Base-by-base conservation (phyloP, 164 flowering plant species). In the Vitis labrusca region DNA sequence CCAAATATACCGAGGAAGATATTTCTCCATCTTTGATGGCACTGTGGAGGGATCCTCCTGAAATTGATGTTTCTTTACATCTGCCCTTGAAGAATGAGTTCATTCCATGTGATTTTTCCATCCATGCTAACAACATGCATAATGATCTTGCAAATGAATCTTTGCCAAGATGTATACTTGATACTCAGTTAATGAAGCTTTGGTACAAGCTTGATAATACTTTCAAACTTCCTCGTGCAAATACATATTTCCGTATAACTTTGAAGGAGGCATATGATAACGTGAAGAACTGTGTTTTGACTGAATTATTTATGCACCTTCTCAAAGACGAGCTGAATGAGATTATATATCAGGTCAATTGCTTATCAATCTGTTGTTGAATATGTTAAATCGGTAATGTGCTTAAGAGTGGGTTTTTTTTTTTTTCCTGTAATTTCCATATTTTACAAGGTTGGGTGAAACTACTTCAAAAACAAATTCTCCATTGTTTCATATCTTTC, bases 291-390 rank as follows among this genome's bases (percentile, higher is more conserved):
- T 85, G 88, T 76, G 74, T 93, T 63, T 67, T 93, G 83, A 89
- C 95, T 56, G 99, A 95, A 75, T 80, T 95, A 57, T 95, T 84
- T 81, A 72, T 90, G 74, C 77, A 55, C 77, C 97, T 95, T 73
- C 91, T 95, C 5, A 95, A 91, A 69, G 99, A 95, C 79, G 91
- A 90, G 82, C 82, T 95, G 65, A 93, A 95, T 81, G 99, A 95
- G 77, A 85, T 82, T 65, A 73, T 91, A 50, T 95, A 95, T 81
- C 99, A 95, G 99, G 99, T 89, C 63, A 61, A 10, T 57, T 37
- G 29, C 64, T 64, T 47, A 10, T 30, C 29, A 50, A 37, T 37
- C 44, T 37, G 27, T 23, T 23, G 27, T 23, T 23, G 27, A 23
- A 23, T 23, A 23, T 23, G 27, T 23, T 23, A 23, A 17, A 58